Conservation (phyloP, 1,284 basidiomycete genomes). For the Leccinum fallax region DNA sequence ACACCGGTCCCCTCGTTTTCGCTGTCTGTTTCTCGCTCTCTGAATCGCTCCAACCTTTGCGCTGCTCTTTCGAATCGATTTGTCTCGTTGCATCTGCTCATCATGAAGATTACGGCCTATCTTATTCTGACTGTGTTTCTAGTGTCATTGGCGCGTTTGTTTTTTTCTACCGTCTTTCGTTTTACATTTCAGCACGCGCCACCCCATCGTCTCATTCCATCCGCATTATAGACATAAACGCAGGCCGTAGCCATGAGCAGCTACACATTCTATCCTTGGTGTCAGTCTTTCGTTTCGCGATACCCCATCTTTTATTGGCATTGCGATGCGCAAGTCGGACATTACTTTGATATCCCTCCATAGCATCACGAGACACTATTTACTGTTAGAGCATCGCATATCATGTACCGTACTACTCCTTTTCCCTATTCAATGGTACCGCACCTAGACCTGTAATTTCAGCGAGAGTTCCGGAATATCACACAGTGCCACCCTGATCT, state of each 20-base stretch:
- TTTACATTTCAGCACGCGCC: constrained; percentile 28
- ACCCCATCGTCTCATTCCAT: constrained; percentile 34
- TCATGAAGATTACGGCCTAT: constrained; percentile 54
- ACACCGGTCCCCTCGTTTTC: constrained; percentile 17
- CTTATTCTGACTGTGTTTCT: constrained; percentile 45
- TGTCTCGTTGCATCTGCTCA: constrained; percentile 66
- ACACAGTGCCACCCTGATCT: constrained; percentile 22
- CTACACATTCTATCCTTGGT: constrained; percentile 39
- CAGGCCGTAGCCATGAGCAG: constrained; percentile 49
- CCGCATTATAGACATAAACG: constrained; percentile 45
- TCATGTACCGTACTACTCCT: constrained; percentile 50
- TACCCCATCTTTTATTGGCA: constrained; percentile 50
- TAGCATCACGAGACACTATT: constrained; percentile 61
- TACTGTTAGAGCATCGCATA: constrained; percentile 65
- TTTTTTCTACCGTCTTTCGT: constrained; percentile 15
- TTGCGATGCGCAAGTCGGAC: constrained; percentile 56
- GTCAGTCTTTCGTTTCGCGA: constrained; percentile 57
- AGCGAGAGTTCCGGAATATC: constrained; percentile 1
- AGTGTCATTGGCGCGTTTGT: constrained; percentile 38
- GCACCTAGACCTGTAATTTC: constrained; percentile 16
- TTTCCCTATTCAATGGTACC: constrained; percentile 27
- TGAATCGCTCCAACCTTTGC: constrained; percentile 42
- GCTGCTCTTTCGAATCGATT: constrained; percentile 62
- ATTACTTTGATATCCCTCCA: constrained; percentile 48
- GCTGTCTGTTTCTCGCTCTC: constrained; percentile 33